Evolutionary conservation across 202 grass and related monocot species (phyloP), one percentile per base, ranked within the genome.

Genomic region (Setaria viridis): DNA sequence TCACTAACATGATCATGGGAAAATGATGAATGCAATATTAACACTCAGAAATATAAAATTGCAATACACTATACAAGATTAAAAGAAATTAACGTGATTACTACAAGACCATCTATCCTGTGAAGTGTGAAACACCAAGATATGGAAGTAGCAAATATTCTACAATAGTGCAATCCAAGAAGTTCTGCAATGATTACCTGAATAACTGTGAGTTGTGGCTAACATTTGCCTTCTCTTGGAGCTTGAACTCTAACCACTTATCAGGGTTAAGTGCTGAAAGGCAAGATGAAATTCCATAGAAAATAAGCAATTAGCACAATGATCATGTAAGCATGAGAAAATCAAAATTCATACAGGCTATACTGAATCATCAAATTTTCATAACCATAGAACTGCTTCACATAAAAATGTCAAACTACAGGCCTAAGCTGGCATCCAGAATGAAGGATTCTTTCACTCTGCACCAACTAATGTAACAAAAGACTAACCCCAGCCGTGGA

Each of bases 211-310:
- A 85, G 66, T 85, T 85, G 82, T 85, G 72, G 39, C 82, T 85
- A 77, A 85, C 73, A 7, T 19, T 45, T 55, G 71, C 82, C 74
- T 85, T 77, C 10, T 77, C 82, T 77, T 85, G 71, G 41, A 85
- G 82, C 21, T 85, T 85, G 50, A 83, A 83, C 80, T 73, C 68
- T 62, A 83, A 73, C 80, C 80, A 83, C 56, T 83, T 83, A 60
- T 83, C 80, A 39, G 80, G 68, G 30, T 83, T 73, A 50, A 83
- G 80, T 21, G 80, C 80, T 83, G 80, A 73, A 83, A 72, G 62
- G 46, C 42, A 72, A 72, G 25, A 82, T 6, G 30, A 11, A 13
- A 4, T 35, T 37, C 32, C 72, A 37, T 74, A 5, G 55, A 55
- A 19, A 75, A 12, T 1, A 74, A 20, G 15, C 5, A 82, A 82